phyloP scores from a whole-genome alignment of 257 asterid genomes.

The Nicotiana knightiana region DNA sequence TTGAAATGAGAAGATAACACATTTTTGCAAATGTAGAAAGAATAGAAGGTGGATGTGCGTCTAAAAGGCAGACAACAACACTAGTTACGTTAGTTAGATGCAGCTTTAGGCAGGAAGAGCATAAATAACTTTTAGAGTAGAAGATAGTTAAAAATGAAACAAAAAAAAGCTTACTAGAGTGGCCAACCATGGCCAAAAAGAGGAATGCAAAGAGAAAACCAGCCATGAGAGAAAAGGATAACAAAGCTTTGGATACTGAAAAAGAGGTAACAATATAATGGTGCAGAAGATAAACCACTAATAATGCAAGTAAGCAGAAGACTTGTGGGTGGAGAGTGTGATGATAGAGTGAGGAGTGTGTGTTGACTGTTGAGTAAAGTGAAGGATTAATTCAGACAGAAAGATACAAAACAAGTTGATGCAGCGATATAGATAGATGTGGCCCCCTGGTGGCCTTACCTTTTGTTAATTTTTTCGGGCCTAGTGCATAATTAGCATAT shows the following conservation, averaged over 20 bases:
- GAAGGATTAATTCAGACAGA: not conserved
- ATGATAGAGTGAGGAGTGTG: not conserved
- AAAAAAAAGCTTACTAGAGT: conserved; percentile 47
- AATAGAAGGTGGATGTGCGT: not conserved
- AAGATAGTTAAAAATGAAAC: not conserved
- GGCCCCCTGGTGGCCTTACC: not conserved
- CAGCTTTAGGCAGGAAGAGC: not conserved
- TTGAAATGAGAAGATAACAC: not conserved
- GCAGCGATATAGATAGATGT: not conserved
- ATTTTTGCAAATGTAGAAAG: not conserved
- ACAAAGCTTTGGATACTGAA: not conserved
- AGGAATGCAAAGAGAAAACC: conserved; percentile 29
- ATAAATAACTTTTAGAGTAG: not conserved
- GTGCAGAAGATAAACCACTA: not conserved
- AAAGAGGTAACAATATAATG: not conserved
- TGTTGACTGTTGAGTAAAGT: not conserved
- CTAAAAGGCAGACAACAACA: not conserved
- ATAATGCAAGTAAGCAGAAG: not conserved
- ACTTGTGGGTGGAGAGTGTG: not conserved
- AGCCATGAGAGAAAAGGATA: conserved; percentile 29
- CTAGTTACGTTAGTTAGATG: not conserved
- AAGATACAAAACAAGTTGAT: not conserved
- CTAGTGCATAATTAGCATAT: not conserved
- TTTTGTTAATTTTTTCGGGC: not conserved
- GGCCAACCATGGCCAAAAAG: conserved; percentile 59